These are phyloP conservation scores for Escallonia rubra DNA, from an alignment of 129 eudicot species.

Conservation along the genomic window DNA sequence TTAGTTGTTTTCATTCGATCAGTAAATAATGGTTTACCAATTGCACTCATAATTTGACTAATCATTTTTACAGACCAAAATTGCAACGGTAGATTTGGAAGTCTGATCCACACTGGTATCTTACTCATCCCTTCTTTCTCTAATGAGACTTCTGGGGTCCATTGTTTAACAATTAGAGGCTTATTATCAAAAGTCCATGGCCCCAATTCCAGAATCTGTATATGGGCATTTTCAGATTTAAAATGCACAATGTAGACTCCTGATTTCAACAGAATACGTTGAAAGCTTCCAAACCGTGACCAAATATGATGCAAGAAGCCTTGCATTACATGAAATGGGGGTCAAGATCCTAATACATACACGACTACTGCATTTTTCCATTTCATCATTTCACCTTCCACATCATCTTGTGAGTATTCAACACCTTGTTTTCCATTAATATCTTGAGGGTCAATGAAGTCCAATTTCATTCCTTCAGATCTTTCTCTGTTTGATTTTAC, in stretches of 20 bases:
- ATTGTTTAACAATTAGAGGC: neutral
- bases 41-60: no score
- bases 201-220: neutral
- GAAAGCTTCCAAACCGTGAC: neutral
- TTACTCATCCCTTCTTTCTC: neutral
- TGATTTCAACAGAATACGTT: neutral
- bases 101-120: neutral
- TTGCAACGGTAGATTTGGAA: neutral
- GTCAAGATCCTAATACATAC: neutral
- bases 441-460: neutral
- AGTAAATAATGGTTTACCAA: no score
- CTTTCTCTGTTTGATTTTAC: neutral
- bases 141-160: neutral
- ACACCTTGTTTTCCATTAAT: neutral
- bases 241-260: neutral
- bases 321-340: neutral
- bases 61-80: neutral
- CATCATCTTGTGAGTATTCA: neutral
- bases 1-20: no score
- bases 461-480: neutral
- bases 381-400: neutral
- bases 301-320: neutral
- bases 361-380: neutral
- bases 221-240: neutral
- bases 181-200: neutral